phyloP scores from a whole-genome alignment of 139 green algal species.

The Chlamydomonas schloesseri region DNA sequence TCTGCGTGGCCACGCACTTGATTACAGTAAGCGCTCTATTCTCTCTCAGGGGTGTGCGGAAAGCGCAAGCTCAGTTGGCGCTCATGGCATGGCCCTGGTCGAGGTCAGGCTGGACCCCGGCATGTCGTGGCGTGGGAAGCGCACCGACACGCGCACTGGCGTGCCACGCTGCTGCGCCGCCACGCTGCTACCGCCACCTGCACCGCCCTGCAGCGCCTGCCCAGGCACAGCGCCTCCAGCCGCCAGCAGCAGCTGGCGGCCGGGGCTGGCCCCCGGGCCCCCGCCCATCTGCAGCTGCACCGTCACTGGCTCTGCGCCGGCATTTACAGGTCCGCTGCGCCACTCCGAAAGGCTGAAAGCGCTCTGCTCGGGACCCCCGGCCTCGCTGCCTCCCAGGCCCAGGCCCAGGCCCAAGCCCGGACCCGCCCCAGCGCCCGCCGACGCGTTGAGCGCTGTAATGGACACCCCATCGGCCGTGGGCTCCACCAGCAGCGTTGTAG shows the following conservation, averaged over 20 bases:
- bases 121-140: conserved; percentile 24
- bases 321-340: not conserved
- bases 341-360: conserved; percentile 25
- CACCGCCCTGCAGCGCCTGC: not conserved
- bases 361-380: not conserved
- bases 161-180: not conserved
- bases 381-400: not conserved
- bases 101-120: too few relatives aligned
- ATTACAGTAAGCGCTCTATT: too few relatives aligned
- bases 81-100: too few relatives aligned
- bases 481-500: not conserved
- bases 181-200: not conserved
- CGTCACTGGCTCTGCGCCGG: not conserved
- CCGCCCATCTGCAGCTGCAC: not conserved
- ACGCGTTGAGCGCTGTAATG: not conserved
- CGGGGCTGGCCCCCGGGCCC: not conserved
- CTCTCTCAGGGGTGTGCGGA: too few relatives aligned
- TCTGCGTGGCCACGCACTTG: too few relatives aligned
- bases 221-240: not conserved
- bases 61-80: too few relatives aligned
- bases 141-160: conserved; percentile 9
- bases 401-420: too few relatives aligned
- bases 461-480: not conserved
- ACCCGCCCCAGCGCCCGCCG: too few relatives aligned
- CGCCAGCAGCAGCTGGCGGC: not conserved